Evolutionary conservation across 176 grass and related monocot genomes (phyloP).

Genomic region (Tillandsia leiboldiana): DNA sequence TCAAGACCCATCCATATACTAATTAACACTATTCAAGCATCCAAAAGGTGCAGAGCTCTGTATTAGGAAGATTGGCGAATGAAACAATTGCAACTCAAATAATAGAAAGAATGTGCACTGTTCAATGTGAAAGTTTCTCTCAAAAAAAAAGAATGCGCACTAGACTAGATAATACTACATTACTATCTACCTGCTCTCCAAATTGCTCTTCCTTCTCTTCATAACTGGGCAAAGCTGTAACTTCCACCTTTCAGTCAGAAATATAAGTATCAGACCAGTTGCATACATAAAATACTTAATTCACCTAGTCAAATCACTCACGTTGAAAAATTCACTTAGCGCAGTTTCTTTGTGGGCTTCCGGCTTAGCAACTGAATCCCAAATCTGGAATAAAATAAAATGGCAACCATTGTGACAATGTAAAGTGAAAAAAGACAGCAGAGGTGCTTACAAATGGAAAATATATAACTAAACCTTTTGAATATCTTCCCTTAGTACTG

Average conservation of each 20-base stretch:
- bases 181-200: conserved; percentile 47
- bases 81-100: too few species aligned
- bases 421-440: conserved; percentile 13
- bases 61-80: too few species aligned
- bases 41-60: too few species aligned
- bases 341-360: conserved; percentile 59
- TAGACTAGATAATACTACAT: neutral
- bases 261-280: conserved; percentile 19
- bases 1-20: too few species aligned
- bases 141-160: too few species aligned
- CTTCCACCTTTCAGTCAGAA: conserved; percentile 65
- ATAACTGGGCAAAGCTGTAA: conserved; percentile 76
- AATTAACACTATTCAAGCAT: too few species aligned
- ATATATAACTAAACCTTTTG: conserved; percentile 39
- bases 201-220: conserved; percentile 88
- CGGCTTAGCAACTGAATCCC: conserved; percentile 71
- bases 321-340: conserved; percentile 85
- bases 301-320: conserved; percentile 32
- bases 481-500: conserved; percentile 72
- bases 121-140: too few species aligned
- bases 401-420: conserved; percentile 1
- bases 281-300: neutral
- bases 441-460: conserved; percentile 15
- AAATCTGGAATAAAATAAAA: conserved; percentile 54
- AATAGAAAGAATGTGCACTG: too few species aligned